Evolutionary conservation across 352 stramenopile species (phyloP), one percentile per base, ranked within the genome.

Genomic region (Phytophthora cryptogea): DNA sequence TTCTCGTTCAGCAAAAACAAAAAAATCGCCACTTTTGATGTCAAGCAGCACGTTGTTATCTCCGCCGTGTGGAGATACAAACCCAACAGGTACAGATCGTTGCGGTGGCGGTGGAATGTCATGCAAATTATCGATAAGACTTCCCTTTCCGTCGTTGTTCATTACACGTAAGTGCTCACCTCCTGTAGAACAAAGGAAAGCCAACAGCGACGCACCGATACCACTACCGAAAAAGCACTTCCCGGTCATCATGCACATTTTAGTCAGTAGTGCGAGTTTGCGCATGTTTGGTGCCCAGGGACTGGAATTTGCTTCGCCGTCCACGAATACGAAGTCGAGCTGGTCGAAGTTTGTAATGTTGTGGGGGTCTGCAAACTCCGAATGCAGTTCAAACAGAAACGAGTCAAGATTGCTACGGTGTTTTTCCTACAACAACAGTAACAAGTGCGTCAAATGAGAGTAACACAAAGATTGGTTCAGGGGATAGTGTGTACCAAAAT

Each of bases 191-290:
- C 83, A 92, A 32, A 91, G 45, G 54, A 85, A 93, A 14, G 83
- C 72, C 8, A 94, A 35, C 32, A 93, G 45, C 4, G 55, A 57
- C 2, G 86, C 83, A 10, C 82, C 83, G 16, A 93, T 51, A 14
- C 76, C 72, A 49, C 70, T 86, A 28, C 72, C 82, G 54, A 86
- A 94, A 11, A 85, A 75, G 23, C 86, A 94, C 47, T 94, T 94
- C 35, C 84, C 86, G 9, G 86, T 93, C 82, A 93, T 90, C 83
- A 92, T 93, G 63, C 86, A 94, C 83, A 93, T 92, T 63, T 94
- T 94, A 17, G 70, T 72, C 14, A 89, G 63, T 17, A 90, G 45
- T 31, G 68, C 47, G 8, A 94, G 66, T 48, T 93, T 88, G 35
- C 78, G 76, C 60, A 88, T 73, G 30, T 64, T 70, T 0, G 78